Conservation (phyloP, 2,329 filamentous ascomycete genomes). For the Sporothrix brasiliensis region DNA sequence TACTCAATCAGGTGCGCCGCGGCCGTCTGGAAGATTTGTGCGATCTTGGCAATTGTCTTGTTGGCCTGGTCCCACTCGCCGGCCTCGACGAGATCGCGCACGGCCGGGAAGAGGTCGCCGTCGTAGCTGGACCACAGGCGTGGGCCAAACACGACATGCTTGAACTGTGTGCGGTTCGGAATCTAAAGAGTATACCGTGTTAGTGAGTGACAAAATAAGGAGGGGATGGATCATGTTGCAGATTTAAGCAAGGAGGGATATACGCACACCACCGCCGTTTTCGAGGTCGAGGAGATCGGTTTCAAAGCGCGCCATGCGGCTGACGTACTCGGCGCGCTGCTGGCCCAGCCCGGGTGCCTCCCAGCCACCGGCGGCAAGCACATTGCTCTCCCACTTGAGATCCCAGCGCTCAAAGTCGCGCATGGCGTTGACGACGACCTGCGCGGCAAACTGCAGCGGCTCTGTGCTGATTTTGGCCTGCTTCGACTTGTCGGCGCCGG, state of each 20-base stretch:
- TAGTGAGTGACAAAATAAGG: neutral
- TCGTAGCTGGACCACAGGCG: conserved; percentile 73
- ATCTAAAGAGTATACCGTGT: conserved; percentile 55
- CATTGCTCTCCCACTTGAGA: conserved; percentile 70
- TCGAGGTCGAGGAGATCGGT: conserved; percentile 78
- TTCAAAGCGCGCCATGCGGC: conserved; percentile 79
- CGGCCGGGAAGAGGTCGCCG: conserved; percentile 75
- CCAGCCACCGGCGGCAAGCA: conserved; percentile 72
- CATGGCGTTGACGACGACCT: conserved; percentile 62
- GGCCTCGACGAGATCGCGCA: conserved; percentile 75
- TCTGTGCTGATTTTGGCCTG: conserved; percentile 53
- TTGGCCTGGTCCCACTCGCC: conserved; percentile 72
- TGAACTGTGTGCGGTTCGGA: conserved; percentile 87
- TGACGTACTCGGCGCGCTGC: conserved; percentile 75
- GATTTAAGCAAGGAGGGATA: neutral
- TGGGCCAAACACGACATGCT: conserved; percentile 87
- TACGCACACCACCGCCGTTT: conserved; percentile 71
- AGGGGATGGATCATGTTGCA: neutral
- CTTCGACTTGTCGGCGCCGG: conserved; percentile 42
- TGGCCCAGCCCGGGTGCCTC: conserved; percentile 70
- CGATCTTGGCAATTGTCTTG: conserved; percentile 70
- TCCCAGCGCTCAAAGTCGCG: conserved; percentile 75
- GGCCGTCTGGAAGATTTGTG: conserved; percentile 66
- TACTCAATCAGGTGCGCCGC: conserved; percentile 43
- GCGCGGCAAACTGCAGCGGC: conserved; percentile 64